Evolutionary conservation across 495 filamentous ascomycete genomes (phyloP).

Genomic region (Neurospora sp.): DNA sequence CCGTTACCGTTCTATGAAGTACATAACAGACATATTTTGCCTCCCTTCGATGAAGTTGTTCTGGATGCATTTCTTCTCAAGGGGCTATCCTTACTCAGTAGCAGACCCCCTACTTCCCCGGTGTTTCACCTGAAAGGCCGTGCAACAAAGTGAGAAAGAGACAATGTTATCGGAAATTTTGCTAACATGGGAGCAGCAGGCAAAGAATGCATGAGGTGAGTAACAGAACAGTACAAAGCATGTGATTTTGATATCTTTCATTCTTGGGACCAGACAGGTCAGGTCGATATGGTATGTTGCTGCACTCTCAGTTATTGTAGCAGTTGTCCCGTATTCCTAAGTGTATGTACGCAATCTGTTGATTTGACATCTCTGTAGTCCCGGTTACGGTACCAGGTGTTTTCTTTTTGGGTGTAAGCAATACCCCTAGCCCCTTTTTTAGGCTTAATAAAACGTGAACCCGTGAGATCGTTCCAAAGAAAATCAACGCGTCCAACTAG

Average conservation of each 20-base stretch:
- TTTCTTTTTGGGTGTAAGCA: background rate
- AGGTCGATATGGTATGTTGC: background rate
- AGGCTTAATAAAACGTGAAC: background rate
- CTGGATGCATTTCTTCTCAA: background rate
- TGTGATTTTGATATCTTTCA: background rate
- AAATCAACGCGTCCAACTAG: background rate
- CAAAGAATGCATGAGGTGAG: background rate
- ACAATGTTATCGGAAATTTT: background rate
- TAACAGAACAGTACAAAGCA: background rate
- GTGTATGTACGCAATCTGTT: background rate
- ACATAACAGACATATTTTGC: background rate
- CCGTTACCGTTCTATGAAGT: background rate
- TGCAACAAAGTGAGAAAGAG: background rate
- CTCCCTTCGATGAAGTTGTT: background rate
- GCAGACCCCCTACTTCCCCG: background rate
- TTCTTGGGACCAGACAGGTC: background rate
- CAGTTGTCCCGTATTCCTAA: background rate
- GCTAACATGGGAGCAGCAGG: background rate
- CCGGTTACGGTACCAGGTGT: background rate
- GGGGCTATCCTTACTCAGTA: background rate
- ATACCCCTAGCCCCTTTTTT: background rate
- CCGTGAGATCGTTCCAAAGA: background rate
- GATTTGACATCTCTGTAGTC: background rate
- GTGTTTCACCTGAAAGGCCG: background rate
- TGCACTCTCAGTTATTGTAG: background rate